Evolutionary conservation across 345 rosid species (phyloP).

Genomic region (Eucalyptus caleyi): DNA sequence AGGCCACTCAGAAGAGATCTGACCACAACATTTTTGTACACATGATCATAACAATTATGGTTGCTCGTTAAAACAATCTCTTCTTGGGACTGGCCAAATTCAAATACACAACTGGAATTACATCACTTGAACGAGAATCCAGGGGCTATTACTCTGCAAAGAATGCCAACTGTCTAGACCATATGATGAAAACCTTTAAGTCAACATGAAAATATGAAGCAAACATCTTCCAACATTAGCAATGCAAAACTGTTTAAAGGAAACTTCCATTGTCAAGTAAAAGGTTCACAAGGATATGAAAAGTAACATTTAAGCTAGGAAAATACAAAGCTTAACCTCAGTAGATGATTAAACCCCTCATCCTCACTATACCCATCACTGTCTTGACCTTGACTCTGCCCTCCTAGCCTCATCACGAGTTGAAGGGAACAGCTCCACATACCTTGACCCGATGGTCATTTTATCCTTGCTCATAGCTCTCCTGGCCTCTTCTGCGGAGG

Average conservation of each 20-base stretch:
- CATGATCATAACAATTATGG: not conserved
- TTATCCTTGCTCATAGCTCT: conserved; percentile 85
- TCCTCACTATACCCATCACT: conserved; percentile 15
- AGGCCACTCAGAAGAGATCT: not conserved
- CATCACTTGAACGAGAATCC: not conserved
- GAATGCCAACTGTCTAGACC: not conserved
- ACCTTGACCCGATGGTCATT: conserved; percentile 83
- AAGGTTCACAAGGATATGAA: not conserved
- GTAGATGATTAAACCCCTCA: not conserved
- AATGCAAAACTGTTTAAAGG: not conserved
- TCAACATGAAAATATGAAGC: not conserved
- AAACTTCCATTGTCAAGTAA: not conserved
- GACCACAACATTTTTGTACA: not conserved
- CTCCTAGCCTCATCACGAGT: conserved; percentile 78
- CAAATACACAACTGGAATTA: not conserved
- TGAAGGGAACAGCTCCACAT: conserved; percentile 81
- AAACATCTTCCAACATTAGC: not conserved
- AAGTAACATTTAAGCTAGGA: not conserved
- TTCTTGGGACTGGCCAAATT: not conserved
- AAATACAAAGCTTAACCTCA: not conserved
- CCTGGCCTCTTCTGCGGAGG: conserved; percentile 64
- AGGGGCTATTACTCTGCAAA: not conserved
- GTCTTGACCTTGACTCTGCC: conserved; percentile 88
- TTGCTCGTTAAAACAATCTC: not conserved
- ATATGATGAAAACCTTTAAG: not conserved